A percentile compares a stretch with the other conserved stretches of the same genome.
phyloP scores from a whole-genome alignment of 768 basidiomycete species.

The Dentipellis fragilis region DNA sequence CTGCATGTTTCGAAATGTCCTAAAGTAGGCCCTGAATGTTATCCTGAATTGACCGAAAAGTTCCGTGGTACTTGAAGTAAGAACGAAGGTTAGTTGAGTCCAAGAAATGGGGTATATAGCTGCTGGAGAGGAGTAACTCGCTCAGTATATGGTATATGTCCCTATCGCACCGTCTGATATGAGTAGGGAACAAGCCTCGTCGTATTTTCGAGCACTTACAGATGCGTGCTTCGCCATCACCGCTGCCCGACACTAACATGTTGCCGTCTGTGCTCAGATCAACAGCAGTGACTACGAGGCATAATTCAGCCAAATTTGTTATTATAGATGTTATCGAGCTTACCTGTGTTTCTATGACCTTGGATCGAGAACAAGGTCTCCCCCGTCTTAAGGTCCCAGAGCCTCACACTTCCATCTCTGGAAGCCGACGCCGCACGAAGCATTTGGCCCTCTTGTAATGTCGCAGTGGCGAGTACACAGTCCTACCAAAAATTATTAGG shows the following conservation, averaged over 20 bases:
- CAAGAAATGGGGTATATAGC: too few species aligned
- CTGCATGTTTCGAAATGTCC: too few species aligned
- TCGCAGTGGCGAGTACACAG: background rate
- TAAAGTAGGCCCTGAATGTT: too few species aligned
- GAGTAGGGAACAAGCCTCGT: background rate
- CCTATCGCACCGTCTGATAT: background rate
- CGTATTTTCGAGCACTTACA: conserved; percentile 14
- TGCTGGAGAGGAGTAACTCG: too few species aligned
- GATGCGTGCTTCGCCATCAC: conserved; percentile 27
- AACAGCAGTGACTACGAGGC: conserved; percentile 25
- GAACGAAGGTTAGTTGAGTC: too few species aligned
- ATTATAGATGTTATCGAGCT: background rate
- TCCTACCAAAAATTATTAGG: background rate
- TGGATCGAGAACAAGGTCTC: background rate
- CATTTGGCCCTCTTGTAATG: background rate
- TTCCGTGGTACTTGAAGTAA: too few species aligned
- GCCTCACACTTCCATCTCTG: background rate
- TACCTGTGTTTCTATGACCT: conserved; percentile 4
- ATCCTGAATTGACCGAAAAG: too few species aligned
- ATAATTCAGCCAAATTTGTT: background rate
- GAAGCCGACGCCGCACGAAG: background rate
- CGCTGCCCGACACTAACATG: conserved; percentile 27
- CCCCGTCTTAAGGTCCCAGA: conserved; percentile 6
- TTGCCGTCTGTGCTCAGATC: conserved; percentile 24
- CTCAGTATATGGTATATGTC: background rate